Base-by-base conservation (phyloP, 1,284 basidiomycete genomes). In the Apiotrichum laibachii region DNA sequence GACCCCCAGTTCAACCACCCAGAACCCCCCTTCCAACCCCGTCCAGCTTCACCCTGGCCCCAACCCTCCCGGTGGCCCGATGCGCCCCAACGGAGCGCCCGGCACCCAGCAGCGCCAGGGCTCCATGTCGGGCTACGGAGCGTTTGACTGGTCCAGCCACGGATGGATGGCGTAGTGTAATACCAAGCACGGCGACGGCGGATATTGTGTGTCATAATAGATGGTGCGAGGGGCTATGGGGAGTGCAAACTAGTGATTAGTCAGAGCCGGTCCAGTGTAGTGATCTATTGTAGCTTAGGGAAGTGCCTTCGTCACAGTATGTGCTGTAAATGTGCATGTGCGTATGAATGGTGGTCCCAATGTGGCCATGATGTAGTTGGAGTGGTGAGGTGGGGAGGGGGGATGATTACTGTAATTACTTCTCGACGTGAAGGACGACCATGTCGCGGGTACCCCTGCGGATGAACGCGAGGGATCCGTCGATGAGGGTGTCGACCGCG, bases 401-500 rank as follows among this genome's bases (percentile, higher is more conserved):
- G 26, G 43, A 16, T 39, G 16, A 43, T 18, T 26, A 48, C 13
- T 34, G 26, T 7, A 0, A 18, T 37, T 49, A 44, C 31, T 61
- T 10, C 15, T 77, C 74, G 19, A 79, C 40, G 50, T 72, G 84
- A 7, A 92, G 72, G 49, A 92, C 81, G n/a, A 86, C 75, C 58
- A 87, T 81, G 53, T 86, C 88, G 62, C 87, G 85, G 75, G 87
- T 90, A 7, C 92, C 92, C 35, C 85, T 83, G 50, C 88, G 83
- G 22, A 94, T 65, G 57, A 94, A 83, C 12, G 83, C 84, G 8
- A 93, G 70, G 43, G 81, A 81, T 12, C 78, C 81, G 64, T 87
- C 86, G 16, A 93, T 78, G 40, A 94, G 79, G 64, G 87, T 82
- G 0, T 66, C 67, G 22, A 67, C 64, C n/a, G 71, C 62, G 19